Percentiles rank a stretch among this genome's conserved stretches.
Evolutionary conservation across 148 eudicot genomes (phyloP).

Genomic region (Camellia lanceoleosa): DNA sequence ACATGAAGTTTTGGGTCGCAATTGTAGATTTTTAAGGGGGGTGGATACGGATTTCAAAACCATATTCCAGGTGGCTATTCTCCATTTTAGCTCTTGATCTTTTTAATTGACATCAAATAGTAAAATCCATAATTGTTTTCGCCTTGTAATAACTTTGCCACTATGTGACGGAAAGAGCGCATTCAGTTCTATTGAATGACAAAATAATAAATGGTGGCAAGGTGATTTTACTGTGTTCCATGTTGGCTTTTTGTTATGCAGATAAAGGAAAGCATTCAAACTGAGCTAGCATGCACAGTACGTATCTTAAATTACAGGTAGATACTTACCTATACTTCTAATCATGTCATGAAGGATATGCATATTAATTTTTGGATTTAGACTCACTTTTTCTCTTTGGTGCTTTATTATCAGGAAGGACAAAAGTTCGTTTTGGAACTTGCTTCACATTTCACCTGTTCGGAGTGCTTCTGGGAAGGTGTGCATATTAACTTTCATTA

Average conservation of each 20-base stretch:
- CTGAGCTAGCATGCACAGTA: slow-evolving; percentile 54
- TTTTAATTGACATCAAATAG: not conserved
- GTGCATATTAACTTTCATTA: slow-evolving; percentile 4
- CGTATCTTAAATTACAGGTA: slow-evolving; percentile 79
- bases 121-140: not conserved
- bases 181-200: slow-evolving; percentile 1
- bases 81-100: not conserved
- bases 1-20: slow-evolving; percentile 76
- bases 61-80: slow-evolving; percentile 49
- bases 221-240: not conserved
- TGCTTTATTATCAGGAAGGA: slow-evolving; percentile 60
- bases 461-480: slow-evolving; percentile 96
- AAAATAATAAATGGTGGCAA: not conserved
- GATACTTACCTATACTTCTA: slow-evolving; percentile 14
- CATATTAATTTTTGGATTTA: not conserved
- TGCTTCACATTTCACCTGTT: slow-evolving; percentile 76
- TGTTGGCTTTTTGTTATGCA: slow-evolving; percentile 25
- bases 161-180: not conserved
- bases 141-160: not conserved
- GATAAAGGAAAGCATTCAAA: slow-evolving; percentile 58
- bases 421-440: slow-evolving; percentile 70
- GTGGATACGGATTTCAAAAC: slow-evolving; percentile 50
- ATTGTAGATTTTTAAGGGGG: slow-evolving; percentile 66
- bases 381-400: not conserved
- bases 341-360: not conserved